Percentiles rank a stretch among this genome's conserved stretches.
Evolutionary conservation across 2,329 filamentous ascomycete genomes (phyloP).

Genomic region (Sporothrix luriei): DNA sequence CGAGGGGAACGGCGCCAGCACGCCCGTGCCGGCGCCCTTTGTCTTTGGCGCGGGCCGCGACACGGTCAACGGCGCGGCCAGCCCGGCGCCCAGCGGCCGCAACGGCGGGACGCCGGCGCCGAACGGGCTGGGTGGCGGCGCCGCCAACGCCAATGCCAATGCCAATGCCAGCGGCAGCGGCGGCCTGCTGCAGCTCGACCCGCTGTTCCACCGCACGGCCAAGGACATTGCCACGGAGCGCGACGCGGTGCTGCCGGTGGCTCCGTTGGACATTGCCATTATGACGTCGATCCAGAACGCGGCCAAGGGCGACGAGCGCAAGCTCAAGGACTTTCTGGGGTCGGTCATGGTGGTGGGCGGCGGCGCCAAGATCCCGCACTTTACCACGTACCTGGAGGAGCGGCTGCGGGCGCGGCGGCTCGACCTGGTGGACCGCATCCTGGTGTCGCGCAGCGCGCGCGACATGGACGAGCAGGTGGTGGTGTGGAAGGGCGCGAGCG

Average conservation of each 20-base stretch:
- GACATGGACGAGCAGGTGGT: slow-evolving; percentile 98
- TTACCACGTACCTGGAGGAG: slow-evolving; percentile 82
- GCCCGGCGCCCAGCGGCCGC: slow-evolving; percentile 56
- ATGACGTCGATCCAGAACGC: slow-evolving; percentile 86
- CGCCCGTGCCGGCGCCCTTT: slow-evolving; percentile 62
- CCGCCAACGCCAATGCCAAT: no score
- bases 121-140: slow-evolving; percentile 35
- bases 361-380: slow-evolving; percentile 76
- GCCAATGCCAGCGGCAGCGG: not conserved
- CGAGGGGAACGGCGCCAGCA: slow-evolving; percentile 66
- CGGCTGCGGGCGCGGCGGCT: slow-evolving; percentile 68
- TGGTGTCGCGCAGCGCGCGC: slow-evolving; percentile 72
- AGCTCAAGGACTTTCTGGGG: slow-evolving; percentile 84
- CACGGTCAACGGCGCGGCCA: slow-evolving; percentile 50
- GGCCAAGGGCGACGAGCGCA: slow-evolving; percentile 86
- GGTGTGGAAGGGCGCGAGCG: slow-evolving; percentile 95
- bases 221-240: slow-evolving; percentile 66
- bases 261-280: slow-evolving; percentile 85
- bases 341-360: slow-evolving; percentile 91
- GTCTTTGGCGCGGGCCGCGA: slow-evolving; percentile 58
- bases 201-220: slow-evolving; percentile 50
- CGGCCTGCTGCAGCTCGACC: slow-evolving; percentile 30
- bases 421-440: slow-evolving; percentile 62
- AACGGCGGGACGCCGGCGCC: slow-evolving; percentile 54
- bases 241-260: slow-evolving; percentile 78